These are phyloP conservation scores for Alternaria tenuissima DNA, from an alignment of 2,329 filamentous ascomycete genomes.

Conservation along the genomic window DNA sequence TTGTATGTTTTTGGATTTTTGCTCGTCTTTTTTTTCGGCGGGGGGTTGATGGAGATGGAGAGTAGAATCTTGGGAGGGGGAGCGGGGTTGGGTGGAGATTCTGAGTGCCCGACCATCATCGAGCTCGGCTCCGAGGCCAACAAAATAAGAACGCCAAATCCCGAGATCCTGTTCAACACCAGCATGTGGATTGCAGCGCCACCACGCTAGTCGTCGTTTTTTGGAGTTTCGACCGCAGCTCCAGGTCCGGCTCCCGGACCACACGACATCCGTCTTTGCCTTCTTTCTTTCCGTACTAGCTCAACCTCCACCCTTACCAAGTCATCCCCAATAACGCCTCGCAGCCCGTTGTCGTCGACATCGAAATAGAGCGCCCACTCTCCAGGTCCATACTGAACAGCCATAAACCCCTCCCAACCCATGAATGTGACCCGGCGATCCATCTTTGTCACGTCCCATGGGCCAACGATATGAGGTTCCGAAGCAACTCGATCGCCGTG, in stretches of 20 bases:
- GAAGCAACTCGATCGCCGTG: constrained; percentile 34
- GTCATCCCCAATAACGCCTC: constrained; percentile 17
- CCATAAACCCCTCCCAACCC: constrained; percentile 42
- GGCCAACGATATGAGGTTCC: constrained; percentile 33
- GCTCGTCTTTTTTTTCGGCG: not conserved
- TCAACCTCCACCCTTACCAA: constrained; percentile 24
- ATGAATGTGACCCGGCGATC: constrained; percentile 32
- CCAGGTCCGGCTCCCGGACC: not conserved
- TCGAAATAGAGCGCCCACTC: constrained; percentile 54
- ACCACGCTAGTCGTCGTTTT: not conserved
- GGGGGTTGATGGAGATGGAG: not conserved
- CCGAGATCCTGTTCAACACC: not conserved
- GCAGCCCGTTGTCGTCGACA: constrained; percentile 46
- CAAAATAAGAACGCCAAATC: not conserved
- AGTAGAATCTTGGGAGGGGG: not conserved
- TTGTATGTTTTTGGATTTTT: too few species aligned
- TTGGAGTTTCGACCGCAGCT: not conserved
- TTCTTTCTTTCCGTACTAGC: constrained; percentile 27
- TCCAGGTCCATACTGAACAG: constrained; percentile 31
- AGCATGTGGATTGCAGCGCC: not conserved
- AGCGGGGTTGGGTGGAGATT: not conserved
- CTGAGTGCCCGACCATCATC: not conserved
- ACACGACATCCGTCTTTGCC: constrained; percentile 1
- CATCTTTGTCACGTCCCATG: constrained; percentile 36
- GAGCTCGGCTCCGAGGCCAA: not conserved